Conservation (phyloP, 2,329 filamentous ascomycete genomes). For the Shiraia sp. region DNA sequence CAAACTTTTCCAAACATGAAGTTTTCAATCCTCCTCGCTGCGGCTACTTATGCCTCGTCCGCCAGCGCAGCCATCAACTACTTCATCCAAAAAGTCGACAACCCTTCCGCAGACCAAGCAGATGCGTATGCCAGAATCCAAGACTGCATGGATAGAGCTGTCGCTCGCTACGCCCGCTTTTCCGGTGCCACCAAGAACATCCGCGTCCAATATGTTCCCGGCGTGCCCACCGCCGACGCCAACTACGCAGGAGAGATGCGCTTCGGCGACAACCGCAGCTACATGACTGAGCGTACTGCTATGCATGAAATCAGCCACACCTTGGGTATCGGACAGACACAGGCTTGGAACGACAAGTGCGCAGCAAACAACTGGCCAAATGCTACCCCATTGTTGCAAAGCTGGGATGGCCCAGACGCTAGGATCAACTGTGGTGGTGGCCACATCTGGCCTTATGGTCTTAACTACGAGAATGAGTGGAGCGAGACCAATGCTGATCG, state of each 20-base stretch:
- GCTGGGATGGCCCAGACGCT: constrained; percentile 33
- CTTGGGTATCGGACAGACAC: constrained; percentile 39
- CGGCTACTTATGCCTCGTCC: constrained; percentile 23
- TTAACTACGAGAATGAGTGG: constrained; percentile 43
- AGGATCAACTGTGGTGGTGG: constrained; percentile 38
- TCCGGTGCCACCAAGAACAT: constrained; percentile 31
- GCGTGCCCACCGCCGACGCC: constrained; percentile 41
- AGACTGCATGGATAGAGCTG: constrained; percentile 36
- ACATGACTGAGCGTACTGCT: constrained; percentile 42
- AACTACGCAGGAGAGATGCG: constrained; percentile 41
- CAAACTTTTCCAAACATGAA: constrained; percentile 19
- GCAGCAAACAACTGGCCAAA: constrained; percentile 37
- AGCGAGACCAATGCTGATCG: constrained; percentile 40
- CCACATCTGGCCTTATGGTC: constrained; percentile 42
- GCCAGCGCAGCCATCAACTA: constrained; percentile 29
- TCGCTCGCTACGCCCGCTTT: constrained; percentile 28
- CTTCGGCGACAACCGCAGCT: constrained; percentile 37
- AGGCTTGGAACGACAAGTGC: constrained; percentile 34
- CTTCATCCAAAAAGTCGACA: constrained; percentile 30
- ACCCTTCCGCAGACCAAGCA: constrained; percentile 35
- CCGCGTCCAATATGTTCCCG: constrained; percentile 33
- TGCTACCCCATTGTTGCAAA: constrained; percentile 34
- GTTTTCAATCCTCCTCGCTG: constrained; percentile 19
- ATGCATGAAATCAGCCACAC: constrained; percentile 43
- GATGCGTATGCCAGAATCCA: constrained; percentile 39